These are phyloP conservation scores for Rhodosporidiobolus sp. DNA, from an alignment of 768 basidiomycete genomes.

Conservation along the genomic window DNA sequence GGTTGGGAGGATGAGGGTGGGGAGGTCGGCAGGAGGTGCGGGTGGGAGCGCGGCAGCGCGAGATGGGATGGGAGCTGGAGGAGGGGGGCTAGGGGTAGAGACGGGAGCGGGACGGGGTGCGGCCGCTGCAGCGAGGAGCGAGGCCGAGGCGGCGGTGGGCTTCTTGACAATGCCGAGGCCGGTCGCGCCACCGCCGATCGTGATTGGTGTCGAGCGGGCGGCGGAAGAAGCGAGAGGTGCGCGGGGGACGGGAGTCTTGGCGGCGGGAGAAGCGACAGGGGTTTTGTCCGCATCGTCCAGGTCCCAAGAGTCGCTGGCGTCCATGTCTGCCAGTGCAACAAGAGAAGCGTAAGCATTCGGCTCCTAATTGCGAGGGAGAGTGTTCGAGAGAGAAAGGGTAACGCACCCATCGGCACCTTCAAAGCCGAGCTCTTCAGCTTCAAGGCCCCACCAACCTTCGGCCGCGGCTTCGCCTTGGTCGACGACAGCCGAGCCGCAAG, in stretches of 20 bases:
- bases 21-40: not conserved
- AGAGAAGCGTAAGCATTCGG: not conserved
- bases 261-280: not conserved
- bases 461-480: not conserved
- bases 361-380: not conserved
- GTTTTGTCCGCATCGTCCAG: conserved; percentile 14
- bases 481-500: conserved; percentile 28
- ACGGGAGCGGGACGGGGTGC: not conserved
- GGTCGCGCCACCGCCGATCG: not conserved
- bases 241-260: not conserved
- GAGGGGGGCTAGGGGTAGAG: too few relatives aligned
- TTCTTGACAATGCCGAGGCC: not conserved
- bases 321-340: conserved; percentile 26
- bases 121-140: conserved; percentile 1
- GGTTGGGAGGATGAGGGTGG: not conserved
- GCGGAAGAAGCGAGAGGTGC: not conserved
- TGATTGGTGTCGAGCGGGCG: not conserved
- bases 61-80: too few relatives aligned
- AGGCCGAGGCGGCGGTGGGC: conserved; percentile 5
- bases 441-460: conserved; percentile 33
- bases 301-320: conserved; percentile 37
- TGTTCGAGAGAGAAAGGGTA: not conserved
- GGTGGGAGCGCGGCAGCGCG: not conserved
- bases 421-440: conserved; percentile 23
- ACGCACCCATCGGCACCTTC: conserved; percentile 23